Conservation (phyloP, 495 filamentous ascomycete genomes). For the Neurospora sp. region DNA sequence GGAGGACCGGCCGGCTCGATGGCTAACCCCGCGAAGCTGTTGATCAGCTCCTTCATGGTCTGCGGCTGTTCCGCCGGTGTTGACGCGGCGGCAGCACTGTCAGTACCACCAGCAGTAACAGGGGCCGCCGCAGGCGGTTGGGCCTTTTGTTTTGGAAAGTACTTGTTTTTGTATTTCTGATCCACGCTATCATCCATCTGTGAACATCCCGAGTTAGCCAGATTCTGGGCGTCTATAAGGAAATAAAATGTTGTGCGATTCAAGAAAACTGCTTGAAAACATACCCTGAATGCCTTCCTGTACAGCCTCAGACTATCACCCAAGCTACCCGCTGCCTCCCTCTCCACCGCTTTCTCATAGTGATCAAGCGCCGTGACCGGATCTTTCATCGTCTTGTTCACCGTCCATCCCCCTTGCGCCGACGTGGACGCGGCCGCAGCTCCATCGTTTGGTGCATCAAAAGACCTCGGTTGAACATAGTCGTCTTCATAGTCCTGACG, state of each 20-base stretch:
- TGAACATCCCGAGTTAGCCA: conserved; percentile 9
- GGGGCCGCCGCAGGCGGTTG: conserved; percentile 24
- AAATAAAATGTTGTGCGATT: not conserved
- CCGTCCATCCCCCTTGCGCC: conserved; percentile 6
- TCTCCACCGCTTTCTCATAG: conserved; percentile 86
- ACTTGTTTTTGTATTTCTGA: conserved; percentile 77
- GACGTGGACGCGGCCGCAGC: not conserved
- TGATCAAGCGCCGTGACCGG: conserved; percentile 79
- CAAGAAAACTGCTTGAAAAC: conserved; percentile 2
- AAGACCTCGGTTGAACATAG: conserved; percentile 25
- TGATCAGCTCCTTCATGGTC: conserved; percentile 58
- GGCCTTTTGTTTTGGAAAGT: conserved; percentile 56
- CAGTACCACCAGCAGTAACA: not conserved
- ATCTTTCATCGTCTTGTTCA: conserved; percentile 29
- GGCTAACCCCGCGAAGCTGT: conserved; percentile 55
- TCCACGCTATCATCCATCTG: conserved; percentile 79
- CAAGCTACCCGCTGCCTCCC: conserved; percentile 70
- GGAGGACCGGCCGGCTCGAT: conserved; percentile 47
- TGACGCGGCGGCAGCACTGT: not conserved
- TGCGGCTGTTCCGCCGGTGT: conserved; percentile 15
- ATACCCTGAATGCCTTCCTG: conserved; percentile 76
- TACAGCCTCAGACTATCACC: conserved; percentile 88
- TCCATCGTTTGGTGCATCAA: conserved; percentile 23
- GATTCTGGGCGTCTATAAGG: conserved; percentile 6
- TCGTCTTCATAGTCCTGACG: conserved; percentile 22